These are phyloP conservation scores for Sclerotinia minor DNA, from an alignment of 2,329 filamentous ascomycete genomes.

Conservation along the genomic window DNA sequence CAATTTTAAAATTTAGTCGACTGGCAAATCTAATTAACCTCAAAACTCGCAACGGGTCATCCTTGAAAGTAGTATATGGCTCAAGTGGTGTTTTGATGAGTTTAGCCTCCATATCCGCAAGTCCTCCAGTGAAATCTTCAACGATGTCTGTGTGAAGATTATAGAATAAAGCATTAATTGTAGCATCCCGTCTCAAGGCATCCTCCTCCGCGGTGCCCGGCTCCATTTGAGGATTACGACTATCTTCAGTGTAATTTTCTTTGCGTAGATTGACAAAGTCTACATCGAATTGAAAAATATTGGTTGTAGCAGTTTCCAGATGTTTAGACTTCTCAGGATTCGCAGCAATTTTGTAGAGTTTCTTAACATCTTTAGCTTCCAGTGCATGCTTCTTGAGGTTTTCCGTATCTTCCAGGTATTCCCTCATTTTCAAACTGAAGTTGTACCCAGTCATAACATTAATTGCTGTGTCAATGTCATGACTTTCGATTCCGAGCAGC, in stretches of 20 bases:
- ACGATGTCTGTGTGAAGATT: conserved; percentile 77
- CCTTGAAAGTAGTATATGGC: conserved; percentile 88
- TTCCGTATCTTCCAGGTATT: conserved; percentile 63
- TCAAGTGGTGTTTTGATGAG: conserved; percentile 84
- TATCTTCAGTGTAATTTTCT: conserved; percentile 87
- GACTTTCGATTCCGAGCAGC: conserved; percentile 67
- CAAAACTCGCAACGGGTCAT: conserved; percentile 86
- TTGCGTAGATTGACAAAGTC: conserved; percentile 94
- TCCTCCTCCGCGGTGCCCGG: conserved; percentile 93
- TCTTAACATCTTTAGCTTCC: conserved; percentile 61
- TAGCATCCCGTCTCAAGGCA: conserved; percentile 84
- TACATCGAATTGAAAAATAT: conserved; percentile 81
- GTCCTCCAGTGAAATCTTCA: conserved; percentile 83
- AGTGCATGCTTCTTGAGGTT: conserved; percentile 63
- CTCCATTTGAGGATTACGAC: conserved; percentile 86
- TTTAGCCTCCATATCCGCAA: conserved; percentile 69
- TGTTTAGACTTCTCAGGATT: conserved; percentile 98
- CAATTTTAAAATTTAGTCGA: conserved; percentile 76
- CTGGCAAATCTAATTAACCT: conserved; percentile 89
- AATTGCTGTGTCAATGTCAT: conserved; percentile 85
- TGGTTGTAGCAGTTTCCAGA: conserved; percentile 85
- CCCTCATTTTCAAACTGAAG: conserved; percentile 68
- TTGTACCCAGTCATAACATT: conserved; percentile 80
- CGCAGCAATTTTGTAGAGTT: conserved; percentile 81
- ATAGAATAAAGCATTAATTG: conserved; percentile 94